Evolutionary conservation across 768 basidiomycete genomes (phyloP).

Genomic region (Mycena floridula): DNA sequence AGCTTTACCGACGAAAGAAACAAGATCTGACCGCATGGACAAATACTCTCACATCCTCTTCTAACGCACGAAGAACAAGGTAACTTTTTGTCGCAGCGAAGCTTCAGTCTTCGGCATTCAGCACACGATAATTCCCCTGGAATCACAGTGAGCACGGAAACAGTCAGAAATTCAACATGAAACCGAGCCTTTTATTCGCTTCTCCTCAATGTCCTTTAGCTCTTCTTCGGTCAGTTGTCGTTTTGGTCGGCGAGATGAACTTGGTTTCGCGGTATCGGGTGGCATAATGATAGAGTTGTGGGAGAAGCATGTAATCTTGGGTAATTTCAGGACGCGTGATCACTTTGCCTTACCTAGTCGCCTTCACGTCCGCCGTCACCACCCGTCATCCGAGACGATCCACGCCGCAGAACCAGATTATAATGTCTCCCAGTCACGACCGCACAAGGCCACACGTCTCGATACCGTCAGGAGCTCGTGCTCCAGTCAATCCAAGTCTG

Average conservation of each 20-base stretch:
- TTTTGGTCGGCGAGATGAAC: constrained; percentile 28
- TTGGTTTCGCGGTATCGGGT: not conserved
- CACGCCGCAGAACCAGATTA: too few relatives aligned
- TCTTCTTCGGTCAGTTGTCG: constrained; percentile 45
- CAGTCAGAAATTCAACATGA: too few relatives aligned
- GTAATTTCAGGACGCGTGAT: too few relatives aligned
- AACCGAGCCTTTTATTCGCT: constrained; percentile 40
- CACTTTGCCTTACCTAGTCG: too few relatives aligned
- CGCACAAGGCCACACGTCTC: constrained; percentile 20
- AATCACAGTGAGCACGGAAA: not conserved
- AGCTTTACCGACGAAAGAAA: not conserved
- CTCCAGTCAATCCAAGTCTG: constrained; percentile 22
- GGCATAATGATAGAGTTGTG: not conserved
- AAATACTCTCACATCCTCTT: constrained; percentile 59
- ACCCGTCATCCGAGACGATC: too few relatives aligned
- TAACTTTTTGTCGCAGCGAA: constrained; percentile 43
- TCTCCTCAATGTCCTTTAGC: constrained; percentile 45
- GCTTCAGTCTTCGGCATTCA: constrained; percentile 44
- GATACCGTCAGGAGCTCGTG: constrained; percentile 30
- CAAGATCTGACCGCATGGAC: constrained; percentile 42
- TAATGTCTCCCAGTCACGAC: too few relatives aligned
- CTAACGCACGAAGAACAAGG: constrained; percentile 47
- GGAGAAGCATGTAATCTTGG: too few relatives aligned
- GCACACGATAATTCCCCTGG: constrained; percentile 49
- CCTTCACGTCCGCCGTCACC: too few relatives aligned